Evolutionary conservation across 1,284 basidiomycete genomes (phyloP).

Genomic region (Veloporphyrellus conicus): DNA sequence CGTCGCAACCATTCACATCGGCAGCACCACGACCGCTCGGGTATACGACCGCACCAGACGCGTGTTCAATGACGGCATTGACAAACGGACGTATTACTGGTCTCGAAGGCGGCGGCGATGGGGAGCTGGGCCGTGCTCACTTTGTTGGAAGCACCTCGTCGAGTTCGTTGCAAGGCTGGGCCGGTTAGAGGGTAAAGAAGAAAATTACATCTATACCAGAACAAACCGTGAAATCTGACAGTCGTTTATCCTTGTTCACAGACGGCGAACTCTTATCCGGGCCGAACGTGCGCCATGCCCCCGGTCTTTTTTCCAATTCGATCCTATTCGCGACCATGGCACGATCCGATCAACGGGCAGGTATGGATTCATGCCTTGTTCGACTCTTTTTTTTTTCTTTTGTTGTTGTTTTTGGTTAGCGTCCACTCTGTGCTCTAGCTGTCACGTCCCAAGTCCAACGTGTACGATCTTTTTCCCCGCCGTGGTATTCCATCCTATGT

Average conservation of each 20-base stretch:
- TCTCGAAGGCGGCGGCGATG: constrained; percentile 9
- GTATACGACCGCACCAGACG: constrained; percentile 11
- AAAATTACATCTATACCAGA: background rate
- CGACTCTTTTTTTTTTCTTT: too few species aligned
- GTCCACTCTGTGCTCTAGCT: too few species aligned
- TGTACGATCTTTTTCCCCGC: too few species aligned
- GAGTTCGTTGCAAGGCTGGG: constrained; percentile 32
- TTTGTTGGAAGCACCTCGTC: constrained; percentile 26
- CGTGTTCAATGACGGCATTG: constrained; percentile 2
- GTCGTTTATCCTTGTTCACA: background rate
- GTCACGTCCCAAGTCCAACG: too few species aligned
- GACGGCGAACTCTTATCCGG: background rate
- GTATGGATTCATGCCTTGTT: too few species aligned
- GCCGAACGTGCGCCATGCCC: too few species aligned
- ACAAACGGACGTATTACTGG: background rate
- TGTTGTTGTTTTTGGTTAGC: too few species aligned
- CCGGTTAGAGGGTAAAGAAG: constrained; percentile 16
- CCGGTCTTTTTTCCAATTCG: too few species aligned
- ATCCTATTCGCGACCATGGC: too few species aligned
- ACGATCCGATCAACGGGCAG: too few species aligned
- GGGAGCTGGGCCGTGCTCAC: background rate
- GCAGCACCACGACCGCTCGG: constrained; percentile 3
- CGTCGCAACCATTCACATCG: constrained; percentile 5
- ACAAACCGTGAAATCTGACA: background rate
- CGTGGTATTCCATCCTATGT: too few species aligned